Evolutionary conservation across 2,329 filamentous ascomycete genomes (phyloP).

Genomic region (Colletotrichum sp.): DNA sequence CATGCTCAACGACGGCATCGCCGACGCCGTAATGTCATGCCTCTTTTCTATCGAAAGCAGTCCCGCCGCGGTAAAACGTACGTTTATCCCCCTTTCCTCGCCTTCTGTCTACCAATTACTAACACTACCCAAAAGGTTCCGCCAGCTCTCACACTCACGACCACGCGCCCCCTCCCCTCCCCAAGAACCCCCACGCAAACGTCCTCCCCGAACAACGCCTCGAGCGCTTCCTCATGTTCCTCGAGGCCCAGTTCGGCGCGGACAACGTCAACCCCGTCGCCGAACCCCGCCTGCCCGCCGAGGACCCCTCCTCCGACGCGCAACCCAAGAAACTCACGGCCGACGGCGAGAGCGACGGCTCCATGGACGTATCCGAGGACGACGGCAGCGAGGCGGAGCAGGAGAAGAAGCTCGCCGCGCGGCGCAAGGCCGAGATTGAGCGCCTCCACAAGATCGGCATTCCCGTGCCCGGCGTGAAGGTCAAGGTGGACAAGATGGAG

Average conservation of each 20-base stretch:
- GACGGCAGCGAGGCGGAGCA: constrained; percentile 32
- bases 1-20: constrained; percentile 95
- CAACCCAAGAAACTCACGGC: constrained; percentile 35
- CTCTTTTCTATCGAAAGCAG: constrained; percentile 92
- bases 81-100: constrained; percentile 53
- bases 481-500: constrained; percentile 85
- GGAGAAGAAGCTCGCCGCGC: constrained; percentile 52
- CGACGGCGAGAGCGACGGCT: constrained; percentile 24
- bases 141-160: constrained; percentile 55
- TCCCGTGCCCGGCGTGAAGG: constrained; percentile 85
- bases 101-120: constrained; percentile 26
- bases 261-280: constrained; percentile 82
- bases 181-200: constrained; percentile 74
- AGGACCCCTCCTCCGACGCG: neutral
- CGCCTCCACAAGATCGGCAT: constrained; percentile 84
- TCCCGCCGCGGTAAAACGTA: constrained; percentile 92
- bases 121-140: constrained; percentile 54
- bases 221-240: constrained; percentile 88
- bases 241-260: constrained; percentile 93
- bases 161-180: constrained; percentile 36
- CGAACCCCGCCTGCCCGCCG: constrained; percentile 58
- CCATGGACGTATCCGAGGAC: constrained; percentile 22
- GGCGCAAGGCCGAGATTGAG: constrained; percentile 73
- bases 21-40: constrained; percentile 95
- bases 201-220: constrained; percentile 78